Evolutionary conservation across 257 asterid species (phyloP).

Genomic region (Nicotiana knightiana): DNA sequence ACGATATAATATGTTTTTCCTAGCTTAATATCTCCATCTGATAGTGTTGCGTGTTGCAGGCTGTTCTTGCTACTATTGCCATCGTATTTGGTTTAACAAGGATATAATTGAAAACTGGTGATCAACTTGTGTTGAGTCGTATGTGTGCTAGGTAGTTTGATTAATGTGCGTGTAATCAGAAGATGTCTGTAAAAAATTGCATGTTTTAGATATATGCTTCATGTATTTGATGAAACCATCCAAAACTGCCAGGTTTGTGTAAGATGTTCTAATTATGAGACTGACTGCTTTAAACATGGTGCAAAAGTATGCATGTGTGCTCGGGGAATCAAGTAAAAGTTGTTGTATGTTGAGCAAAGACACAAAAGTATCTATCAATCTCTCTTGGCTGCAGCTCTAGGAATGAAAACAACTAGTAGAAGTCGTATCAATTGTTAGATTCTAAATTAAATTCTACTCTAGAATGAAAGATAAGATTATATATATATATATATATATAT

Average conservation of each 20-base stretch:
- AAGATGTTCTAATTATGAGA: background rate
- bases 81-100: conserved; percentile 51
- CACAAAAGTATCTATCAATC: background rate
- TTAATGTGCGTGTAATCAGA: background rate
- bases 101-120: background rate
- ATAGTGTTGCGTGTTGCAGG: conserved; percentile 33
- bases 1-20: background rate
- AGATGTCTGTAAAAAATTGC: background rate
- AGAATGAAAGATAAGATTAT: no score
- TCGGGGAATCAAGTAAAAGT: background rate
- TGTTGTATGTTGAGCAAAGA: background rate
- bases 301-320: background rate
- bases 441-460: background rate
- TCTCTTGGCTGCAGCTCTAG: background rate
- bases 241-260: background rate
- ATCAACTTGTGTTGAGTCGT: background rate
- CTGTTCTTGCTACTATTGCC: conserved; percentile 60
- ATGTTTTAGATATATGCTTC: background rate
- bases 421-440: background rate
- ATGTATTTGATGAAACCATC: background rate
- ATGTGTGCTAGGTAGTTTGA: background rate
- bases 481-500: no score
- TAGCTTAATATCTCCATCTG: background rate
- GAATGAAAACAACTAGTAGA: background rate
- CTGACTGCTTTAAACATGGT: background rate